Evolutionary conservation across 1,139 yeast genomes (phyloP), one percentile per base, ranked within the genome.

Genomic region (Arxiozyma telluris): DNA sequence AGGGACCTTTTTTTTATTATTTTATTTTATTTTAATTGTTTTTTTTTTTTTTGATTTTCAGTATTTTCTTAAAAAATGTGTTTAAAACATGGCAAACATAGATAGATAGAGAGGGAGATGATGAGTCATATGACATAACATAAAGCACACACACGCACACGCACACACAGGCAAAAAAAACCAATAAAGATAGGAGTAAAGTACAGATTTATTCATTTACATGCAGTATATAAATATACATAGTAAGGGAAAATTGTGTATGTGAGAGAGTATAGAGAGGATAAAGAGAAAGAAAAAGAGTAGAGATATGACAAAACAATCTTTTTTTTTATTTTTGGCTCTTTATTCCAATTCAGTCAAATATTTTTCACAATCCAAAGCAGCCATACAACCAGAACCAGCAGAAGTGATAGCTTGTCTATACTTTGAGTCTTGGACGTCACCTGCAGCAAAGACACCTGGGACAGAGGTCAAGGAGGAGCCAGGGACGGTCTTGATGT

Each of bases 361-460:
- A 71, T 79, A 87, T 72, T 82, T 84, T 76, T 90, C 97, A 67
- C 94, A 89, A 68, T 93, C 98, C 61, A 93, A 80, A 59, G 96
- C 99, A 64, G 99, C 99, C 97, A 91, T 93, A 79, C 98, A 93
- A 59, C 99, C 99, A 61, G 96, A 81, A 69, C 98, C 99, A 39
- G 98, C 98, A 69, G 97, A 90, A 51, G 99, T 93, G 70, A 93
- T 89, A 56, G 99, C 99, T 77, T 93, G 99, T 83, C 98, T 87
- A 74, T 91, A 93, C 70, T 81, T 82, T 74, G 89, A 86, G 73
- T 93, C 99, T 74, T 93, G 98, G 53, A 93, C 98, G 71, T 93
- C 99, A 75, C 99, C 98, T 58, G 98, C 98, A 58, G 99, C 99
- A 65, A 85, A 93, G 59, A 93, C 87, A 71, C 97, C 98, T 67